phyloP scores from a whole-genome alignment of 495 filamentous ascomycete species.

The Eremomyces bilateralis region DNA sequence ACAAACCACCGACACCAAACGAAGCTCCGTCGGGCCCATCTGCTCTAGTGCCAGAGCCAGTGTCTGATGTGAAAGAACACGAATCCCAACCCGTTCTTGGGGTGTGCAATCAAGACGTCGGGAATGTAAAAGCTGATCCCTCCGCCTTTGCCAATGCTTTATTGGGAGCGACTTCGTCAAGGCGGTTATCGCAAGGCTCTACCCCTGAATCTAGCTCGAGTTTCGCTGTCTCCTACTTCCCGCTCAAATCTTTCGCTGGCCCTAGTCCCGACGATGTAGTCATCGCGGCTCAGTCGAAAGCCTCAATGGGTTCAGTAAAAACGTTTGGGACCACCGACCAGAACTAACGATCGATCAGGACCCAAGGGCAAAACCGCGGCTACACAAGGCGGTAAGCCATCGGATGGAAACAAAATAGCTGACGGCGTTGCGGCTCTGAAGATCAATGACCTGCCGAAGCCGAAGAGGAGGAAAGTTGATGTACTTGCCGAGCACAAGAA shows the following conservation, averaged over 20 bases:
- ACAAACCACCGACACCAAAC: neutral
- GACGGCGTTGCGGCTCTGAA: no score
- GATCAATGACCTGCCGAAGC: no score
- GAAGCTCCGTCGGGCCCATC: no score
- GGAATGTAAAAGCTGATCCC: slow-evolving; percentile 10
- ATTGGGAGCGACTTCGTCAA: no score
- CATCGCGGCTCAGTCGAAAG: slow-evolving; percentile 68
- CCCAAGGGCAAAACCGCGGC: slow-evolving; percentile 14
- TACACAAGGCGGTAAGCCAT: neutral
- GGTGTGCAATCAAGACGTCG: no score
- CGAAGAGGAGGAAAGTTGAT: slow-evolving; percentile 71
- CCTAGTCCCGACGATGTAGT: slow-evolving; percentile 93
- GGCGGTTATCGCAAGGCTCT: slow-evolving; percentile 7
- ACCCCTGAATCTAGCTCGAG: slow-evolving; percentile 29
- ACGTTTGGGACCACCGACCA: no score
- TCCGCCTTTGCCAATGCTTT: slow-evolving; percentile 45
- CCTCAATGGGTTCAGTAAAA: slow-evolving; percentile 35
- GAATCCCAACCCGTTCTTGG: slow-evolving; percentile 3
- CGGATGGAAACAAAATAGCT: no score
- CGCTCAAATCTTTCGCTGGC: slow-evolving; percentile 53
- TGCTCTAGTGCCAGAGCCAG: no score
- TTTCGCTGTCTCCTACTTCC: slow-evolving; percentile 23
- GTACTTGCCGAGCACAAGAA: slow-evolving; percentile 66
- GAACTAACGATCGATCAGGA: slow-evolving; percentile 1
- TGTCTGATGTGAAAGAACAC: neutral